These are phyloP conservation scores for Aspergillus jensenii DNA, from an alignment of 2,329 filamentous ascomycete species.

Conservation along the genomic window DNA sequence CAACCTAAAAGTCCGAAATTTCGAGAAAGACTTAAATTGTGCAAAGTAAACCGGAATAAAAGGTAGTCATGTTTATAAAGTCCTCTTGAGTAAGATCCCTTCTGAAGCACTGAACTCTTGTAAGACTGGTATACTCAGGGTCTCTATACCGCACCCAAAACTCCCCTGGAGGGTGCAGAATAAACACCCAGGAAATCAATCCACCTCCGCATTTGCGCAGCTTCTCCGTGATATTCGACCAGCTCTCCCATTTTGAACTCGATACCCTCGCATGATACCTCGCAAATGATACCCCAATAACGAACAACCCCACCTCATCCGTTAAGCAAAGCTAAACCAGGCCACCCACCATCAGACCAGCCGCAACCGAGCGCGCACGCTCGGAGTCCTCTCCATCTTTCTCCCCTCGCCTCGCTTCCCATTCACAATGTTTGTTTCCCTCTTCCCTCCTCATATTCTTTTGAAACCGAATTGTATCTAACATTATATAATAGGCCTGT, in stretches of 20 bases:
- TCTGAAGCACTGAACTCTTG: too few species aligned
- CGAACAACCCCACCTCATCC: background rate
- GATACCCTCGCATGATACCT: background rate
- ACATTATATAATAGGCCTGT: conserved; percentile 70
- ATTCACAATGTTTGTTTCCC: background rate
- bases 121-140: background rate
- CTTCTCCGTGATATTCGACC: background rate
- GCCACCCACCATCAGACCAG: background rate
- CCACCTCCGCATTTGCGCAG: conserved; percentile 8
- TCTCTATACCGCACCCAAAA: background rate
- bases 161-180: background rate
- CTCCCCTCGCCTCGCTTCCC: background rate
- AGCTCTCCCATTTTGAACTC: background rate
- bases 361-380: background rate
- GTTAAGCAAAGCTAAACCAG: background rate
- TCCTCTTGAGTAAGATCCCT: too few species aligned
- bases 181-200: background rate
- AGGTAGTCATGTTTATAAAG: too few species aligned
- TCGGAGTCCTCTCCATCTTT: background rate
- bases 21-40: too few species aligned
- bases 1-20: too few species aligned
- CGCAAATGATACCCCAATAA: background rate
- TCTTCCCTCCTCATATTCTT: too few species aligned
- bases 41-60: too few species aligned
- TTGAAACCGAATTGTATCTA: background rate